A percentile compares a stretch with the other conserved stretches of the same genome.
Conservation (phyloP, 2,329 filamentous ascomycete genomes). For the Bimuria novae-zelandiae region DNA sequence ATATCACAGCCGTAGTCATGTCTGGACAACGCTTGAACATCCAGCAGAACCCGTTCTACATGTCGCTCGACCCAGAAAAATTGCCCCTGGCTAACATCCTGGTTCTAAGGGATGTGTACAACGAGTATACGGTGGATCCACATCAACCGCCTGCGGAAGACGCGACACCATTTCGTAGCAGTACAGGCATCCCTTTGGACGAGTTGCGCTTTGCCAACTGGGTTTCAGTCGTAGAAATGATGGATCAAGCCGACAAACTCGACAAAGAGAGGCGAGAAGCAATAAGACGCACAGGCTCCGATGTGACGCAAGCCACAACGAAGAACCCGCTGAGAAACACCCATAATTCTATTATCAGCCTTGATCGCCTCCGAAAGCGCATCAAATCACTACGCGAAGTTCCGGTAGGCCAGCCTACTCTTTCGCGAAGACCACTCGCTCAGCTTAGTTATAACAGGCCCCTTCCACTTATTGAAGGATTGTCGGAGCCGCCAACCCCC, state of each 20-base stretch:
- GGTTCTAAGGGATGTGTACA: conserved; percentile 48
- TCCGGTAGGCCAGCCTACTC: background rate
- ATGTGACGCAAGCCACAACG: background rate
- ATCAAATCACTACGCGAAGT: conserved; percentile 1
- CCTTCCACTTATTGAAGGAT: background rate
- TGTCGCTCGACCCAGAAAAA: conserved; percentile 39
- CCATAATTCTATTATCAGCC: too few relatives aligned
- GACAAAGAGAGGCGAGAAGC: background rate
- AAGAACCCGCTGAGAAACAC: background rate
- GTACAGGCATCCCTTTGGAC: conserved; percentile 50
- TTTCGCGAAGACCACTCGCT: background rate
- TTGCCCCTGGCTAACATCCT: conserved; percentile 26
- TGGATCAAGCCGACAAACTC: conserved; percentile 43
- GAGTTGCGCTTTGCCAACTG: conserved; percentile 57
- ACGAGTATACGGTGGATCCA: conserved; percentile 50
- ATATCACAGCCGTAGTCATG: conserved; percentile 38
- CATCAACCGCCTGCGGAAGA: conserved; percentile 29
- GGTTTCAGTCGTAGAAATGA: conserved; percentile 53
- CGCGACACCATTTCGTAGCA: conserved; percentile 22
- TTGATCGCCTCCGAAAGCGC: background rate
- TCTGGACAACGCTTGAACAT: conserved; percentile 44
- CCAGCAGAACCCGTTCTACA: conserved; percentile 39
- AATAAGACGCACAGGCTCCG: background rate
- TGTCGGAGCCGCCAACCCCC: background rate
- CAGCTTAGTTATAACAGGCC: background rate